A percentile compares a stretch with the other conserved stretches of the same genome.
These are phyloP conservation scores for Colletotrichum cuscutae DNA, from an alignment of 2,329 filamentous ascomycete species.

Conservation along the genomic window DNA sequence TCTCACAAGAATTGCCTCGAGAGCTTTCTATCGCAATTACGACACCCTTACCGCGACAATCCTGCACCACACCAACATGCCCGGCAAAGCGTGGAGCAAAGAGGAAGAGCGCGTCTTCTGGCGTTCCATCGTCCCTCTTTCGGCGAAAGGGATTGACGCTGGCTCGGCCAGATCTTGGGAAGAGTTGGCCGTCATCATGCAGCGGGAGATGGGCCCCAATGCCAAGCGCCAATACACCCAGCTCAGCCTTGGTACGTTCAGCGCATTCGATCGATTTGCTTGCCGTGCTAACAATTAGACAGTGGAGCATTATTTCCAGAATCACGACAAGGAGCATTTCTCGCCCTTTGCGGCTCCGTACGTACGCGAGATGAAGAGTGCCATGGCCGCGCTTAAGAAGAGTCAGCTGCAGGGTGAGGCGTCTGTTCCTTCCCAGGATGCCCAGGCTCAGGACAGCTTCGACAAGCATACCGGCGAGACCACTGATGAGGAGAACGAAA, in stretches of 20 bases:
- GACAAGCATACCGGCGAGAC: not conserved
- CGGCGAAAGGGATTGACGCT: conserved; percentile 44
- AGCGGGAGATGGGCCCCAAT: conserved; percentile 44
- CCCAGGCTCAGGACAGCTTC: not conserved
- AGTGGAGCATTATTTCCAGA: conserved; percentile 60
- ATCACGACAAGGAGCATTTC: conserved; percentile 47
- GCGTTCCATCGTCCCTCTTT: conserved; percentile 50
- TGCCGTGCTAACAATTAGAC: not conserved
- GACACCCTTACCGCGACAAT: not conserved
- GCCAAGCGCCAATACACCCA: conserved; percentile 52
- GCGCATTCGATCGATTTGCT: too few relatives aligned
- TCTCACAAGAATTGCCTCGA: not conserved
- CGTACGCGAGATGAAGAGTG: conserved; percentile 43
- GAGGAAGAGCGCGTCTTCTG: conserved; percentile 63
- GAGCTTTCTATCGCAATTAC: not conserved
- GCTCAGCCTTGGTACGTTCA: conserved; percentile 52
- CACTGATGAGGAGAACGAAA: not conserved
- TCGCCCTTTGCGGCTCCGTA: conserved; percentile 50
- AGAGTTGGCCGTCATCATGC: conserved; percentile 51
- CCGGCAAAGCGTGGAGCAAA: conserved; percentile 60
- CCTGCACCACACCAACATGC: conserved; percentile 49
- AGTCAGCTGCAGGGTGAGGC: not conserved
- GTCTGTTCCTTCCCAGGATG: not conserved
- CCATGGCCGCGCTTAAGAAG: not conserved
- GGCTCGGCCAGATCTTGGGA: conserved; percentile 48